phyloP scores from a whole-genome alignment of 2,329 filamentous ascomycete species.

The Calonectria multiphialidica region DNA sequence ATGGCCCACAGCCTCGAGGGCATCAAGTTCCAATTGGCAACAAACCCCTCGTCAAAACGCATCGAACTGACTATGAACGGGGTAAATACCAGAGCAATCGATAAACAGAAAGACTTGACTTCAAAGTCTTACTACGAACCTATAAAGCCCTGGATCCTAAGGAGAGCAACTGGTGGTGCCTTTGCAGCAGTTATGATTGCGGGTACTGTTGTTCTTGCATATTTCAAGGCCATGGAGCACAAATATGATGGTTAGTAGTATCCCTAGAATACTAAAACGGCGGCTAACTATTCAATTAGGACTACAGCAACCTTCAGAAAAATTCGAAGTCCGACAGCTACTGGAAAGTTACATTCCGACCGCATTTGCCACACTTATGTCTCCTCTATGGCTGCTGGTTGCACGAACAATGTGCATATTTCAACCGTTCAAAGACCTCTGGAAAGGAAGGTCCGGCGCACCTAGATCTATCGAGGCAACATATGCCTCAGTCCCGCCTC shows the following conservation, averaged over 20 bases:
- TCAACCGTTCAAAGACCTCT: slow-evolving; percentile 12
- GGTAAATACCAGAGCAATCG: too few relatives aligned
- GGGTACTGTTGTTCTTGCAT: background rate
- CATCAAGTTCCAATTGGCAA: background rate
- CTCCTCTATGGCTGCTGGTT: slow-evolving; percentile 11
- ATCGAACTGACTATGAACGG: too few relatives aligned
- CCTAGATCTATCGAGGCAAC: background rate
- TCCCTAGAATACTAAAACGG: background rate
- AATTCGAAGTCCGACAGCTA: background rate
- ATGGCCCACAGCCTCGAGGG: background rate
- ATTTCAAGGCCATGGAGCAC: background rate
- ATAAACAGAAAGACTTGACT: too few relatives aligned
- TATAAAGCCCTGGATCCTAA: slow-evolving; percentile 4
- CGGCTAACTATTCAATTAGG: background rate
- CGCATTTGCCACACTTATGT: background rate
- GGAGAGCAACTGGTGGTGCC: background rate
- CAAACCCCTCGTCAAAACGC: too few relatives aligned
- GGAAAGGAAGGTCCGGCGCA: background rate
- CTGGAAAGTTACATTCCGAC: slow-evolving; percentile 12
- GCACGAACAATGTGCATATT: slow-evolving; percentile 8
- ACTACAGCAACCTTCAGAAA: background rate
- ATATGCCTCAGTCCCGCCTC: slow-evolving; percentile 11
- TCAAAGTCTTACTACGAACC: background rate
- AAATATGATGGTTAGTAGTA: background rate
- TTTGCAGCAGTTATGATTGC: background rate